A percentile compares a stretch with the other conserved stretches of the same genome.
Conservation (phyloP, 805 yeast genomes). For the Candida germanica region DNA sequence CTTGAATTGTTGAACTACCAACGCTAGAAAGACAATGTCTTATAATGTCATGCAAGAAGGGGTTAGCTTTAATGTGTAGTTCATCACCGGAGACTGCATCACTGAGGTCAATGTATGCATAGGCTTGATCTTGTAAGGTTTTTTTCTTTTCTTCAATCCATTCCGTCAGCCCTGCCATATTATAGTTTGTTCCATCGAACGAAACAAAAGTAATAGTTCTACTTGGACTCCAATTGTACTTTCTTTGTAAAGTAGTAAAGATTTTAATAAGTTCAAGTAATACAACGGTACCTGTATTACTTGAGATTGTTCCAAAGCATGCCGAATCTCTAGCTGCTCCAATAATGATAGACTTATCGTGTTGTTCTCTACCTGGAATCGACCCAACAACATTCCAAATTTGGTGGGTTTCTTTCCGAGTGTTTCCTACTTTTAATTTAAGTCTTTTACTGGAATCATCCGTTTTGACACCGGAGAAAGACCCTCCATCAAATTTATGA, state of each 20-base stretch:
- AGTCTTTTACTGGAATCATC: constrained; percentile 15
- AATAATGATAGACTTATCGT: constrained; percentile 65
- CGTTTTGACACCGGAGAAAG: constrained; percentile 24
- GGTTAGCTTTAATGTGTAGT: constrained; percentile 60
- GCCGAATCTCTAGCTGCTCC: constrained; percentile 83
- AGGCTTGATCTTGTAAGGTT: constrained; percentile 56
- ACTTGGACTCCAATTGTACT: constrained; percentile 76
- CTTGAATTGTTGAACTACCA: constrained; percentile 9
- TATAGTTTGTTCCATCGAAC: constrained; percentile 78
- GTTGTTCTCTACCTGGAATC: constrained; percentile 77
- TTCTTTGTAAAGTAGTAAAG: constrained; percentile 59
- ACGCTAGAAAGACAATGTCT: constrained; percentile 37
- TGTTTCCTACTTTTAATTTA: constrained; percentile 33
- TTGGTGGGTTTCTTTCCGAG: constrained; percentile 53
- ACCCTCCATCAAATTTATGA: constrained; percentile 25
- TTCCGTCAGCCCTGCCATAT: constrained; percentile 81
- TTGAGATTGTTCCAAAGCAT: constrained; percentile 68
- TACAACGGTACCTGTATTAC: constrained; percentile 72
- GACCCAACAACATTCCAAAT: constrained; percentile 79
- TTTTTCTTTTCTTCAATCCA: constrained; percentile 60
- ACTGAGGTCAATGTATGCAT: constrained; percentile 69
- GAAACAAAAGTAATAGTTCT: constrained; percentile 80
- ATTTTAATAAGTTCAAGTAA: constrained; percentile 68
- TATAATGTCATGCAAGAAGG: constrained; percentile 53
- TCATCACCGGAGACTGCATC: constrained; percentile 57